Evolutionary conservation across 257 asterid genomes (phyloP).

Genomic region (Lantana camara): DNA sequence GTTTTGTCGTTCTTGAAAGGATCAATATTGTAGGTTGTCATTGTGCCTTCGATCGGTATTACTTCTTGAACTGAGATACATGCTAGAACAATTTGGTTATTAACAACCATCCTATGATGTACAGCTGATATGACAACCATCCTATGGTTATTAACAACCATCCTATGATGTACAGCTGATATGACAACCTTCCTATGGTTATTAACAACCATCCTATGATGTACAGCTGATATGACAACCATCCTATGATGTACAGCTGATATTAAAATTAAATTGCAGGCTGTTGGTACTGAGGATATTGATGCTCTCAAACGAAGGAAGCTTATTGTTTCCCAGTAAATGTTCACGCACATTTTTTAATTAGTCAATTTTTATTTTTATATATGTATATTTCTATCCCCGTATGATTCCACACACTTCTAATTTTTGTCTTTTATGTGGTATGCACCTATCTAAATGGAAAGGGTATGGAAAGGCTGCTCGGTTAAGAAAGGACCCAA

Average conservation of each 20-base stretch:
- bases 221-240: background rate
- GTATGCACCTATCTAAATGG: background rate
- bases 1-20: background rate
- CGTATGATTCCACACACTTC: background rate
- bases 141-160: no score
- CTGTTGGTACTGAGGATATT: slow-evolving; percentile 47
- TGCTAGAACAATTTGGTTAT: slow-evolving; percentile 8
- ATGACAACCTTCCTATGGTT: no score
- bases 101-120: no score
- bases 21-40: background rate
- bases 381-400: no score
- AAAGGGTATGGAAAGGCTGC: slow-evolving; percentile 68
- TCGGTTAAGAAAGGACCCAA: slow-evolving; percentile 66
- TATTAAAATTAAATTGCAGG: slow-evolving; percentile 50
- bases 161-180: no score
- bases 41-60: background rate
- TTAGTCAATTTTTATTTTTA: background rate
- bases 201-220: background rate
- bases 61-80: background rate
- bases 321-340: slow-evolving; percentile 58
- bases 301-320: slow-evolving; percentile 65
- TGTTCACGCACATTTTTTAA: background rate
- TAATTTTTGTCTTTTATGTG: slow-evolving; percentile 12
- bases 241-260: no score
- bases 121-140: no score